Evolutionary conservation across 257 asterid genomes (phyloP), one percentile per base, ranked within the genome.

Genomic region (Gardenia jasminoides): DNA sequence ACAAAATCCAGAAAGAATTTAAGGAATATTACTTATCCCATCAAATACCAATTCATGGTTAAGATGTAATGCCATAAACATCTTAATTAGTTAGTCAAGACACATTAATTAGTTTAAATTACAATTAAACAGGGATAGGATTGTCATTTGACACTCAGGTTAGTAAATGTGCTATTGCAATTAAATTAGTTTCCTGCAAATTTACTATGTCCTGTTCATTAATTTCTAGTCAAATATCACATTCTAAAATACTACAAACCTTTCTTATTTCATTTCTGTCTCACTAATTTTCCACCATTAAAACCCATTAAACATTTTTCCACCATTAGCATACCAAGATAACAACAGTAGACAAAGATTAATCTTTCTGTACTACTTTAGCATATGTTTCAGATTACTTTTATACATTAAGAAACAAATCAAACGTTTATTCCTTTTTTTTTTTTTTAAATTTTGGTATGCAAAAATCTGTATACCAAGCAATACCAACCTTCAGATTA

Each of bases 401-500:
- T 19, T 22, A 56, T 22, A 58, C 65, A n/a, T 19, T n/a, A n/a
- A n/a, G n/a, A n/a, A n/a, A n/a, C n/a, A n/a, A 19, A 13, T 12
- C 3, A 52, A 52, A 15, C 36, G 56, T 28, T 47, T 39, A 58
- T 26, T 69, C 20, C 41, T 26, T 39, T 20, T 28, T 41, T 47
- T 47, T 48, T 74, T 33, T 52, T 4, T 4, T 64, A 73, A 26
- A 26, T 72, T 54, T 15, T 74, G 52, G 64, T n/a, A n/a, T n/a
- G n/a, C n/a, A n/a, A n/a, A n/a, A n/a, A n/a, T 7, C 41, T 64
- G 10, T 28, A 43, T 70, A 11, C 2, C 71, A 33, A 6, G 62
- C 28, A 70, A 81, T 54, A n/a, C 58, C 43, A 78, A 76, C 79
- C 76, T 64, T 78, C n/a, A 48, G 80, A 85, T 75, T 9, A 75